Conservation (phyloP, 1,284 basidiomycete species). For the Neotropicomus parvogracilis region DNA sequence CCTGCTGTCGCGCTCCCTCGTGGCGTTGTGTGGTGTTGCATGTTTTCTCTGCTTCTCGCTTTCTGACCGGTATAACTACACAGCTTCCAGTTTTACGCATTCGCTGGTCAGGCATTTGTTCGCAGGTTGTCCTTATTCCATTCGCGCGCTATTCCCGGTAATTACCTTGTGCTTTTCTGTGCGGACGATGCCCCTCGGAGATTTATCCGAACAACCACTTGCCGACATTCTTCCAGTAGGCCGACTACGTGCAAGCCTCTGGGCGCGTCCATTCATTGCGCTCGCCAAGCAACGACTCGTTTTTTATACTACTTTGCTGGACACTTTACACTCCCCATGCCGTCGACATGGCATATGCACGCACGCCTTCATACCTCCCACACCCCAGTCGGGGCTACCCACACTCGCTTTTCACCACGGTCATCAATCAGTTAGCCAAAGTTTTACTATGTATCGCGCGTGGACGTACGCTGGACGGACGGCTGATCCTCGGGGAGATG, state of each 20-base stretch:
- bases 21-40: constrained; percentile 32
- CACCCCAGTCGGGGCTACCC: constrained; percentile 9
- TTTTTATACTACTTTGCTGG: constrained; percentile 26
- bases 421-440: constrained; percentile 9
- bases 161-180: constrained; percentile 28
- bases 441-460: constrained; percentile 23
- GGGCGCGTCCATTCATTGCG: constrained; percentile 28
- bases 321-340: constrained; percentile 19
- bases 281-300: constrained; percentile 15
- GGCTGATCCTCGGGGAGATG: constrained; percentile 20
- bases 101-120: constrained; percentile 24
- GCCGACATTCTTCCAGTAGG: constrained; percentile 22
- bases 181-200: constrained; percentile 20
- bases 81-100: constrained; percentile 28
- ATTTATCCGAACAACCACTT: constrained; percentile 15
- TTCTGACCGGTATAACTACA: constrained; percentile 30
- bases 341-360: constrained; percentile 14
- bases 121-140: constrained; percentile 24
- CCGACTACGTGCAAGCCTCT: constrained; percentile 14
- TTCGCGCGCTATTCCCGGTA: constrained; percentile 30
- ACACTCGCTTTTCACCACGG: constrained; percentile 24
- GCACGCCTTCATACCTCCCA: constrained; percentile 3
- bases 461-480: constrained; percentile 29
- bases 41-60: constrained; percentile 28
- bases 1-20: constrained; percentile 30